These are phyloP conservation scores for Rhodomyrtus tomentosa DNA, from an alignment of 345 rosid species.

Conservation along the genomic window DNA sequence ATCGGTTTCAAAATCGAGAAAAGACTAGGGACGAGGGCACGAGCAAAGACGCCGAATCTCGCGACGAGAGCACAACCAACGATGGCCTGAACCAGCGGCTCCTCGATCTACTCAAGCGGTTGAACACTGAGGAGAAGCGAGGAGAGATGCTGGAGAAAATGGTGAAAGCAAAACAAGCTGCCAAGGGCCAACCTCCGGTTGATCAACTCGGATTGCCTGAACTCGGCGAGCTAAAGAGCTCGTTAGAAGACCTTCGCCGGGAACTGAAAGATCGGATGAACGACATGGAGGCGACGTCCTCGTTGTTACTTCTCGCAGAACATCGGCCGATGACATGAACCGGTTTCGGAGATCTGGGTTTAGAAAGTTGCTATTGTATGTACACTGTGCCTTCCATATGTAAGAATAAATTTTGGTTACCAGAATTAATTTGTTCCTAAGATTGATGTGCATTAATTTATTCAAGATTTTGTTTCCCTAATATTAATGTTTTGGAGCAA, in stretches of 20 bases:
- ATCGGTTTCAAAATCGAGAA: constrained; percentile 18
- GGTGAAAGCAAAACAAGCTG: constrained; percentile 11
- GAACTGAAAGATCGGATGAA: constrained; percentile 7
- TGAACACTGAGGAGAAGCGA: constrained; percentile 22
- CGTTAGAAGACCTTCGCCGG: constrained; percentile 11
- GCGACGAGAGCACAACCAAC: background rate
- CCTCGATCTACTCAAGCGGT: constrained; percentile 8
- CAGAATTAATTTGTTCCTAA: background rate
- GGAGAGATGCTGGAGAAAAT: constrained; percentile 12
- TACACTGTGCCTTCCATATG: background rate
- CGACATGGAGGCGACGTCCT: constrained; percentile 26
- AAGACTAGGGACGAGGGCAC: background rate
- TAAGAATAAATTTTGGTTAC: background rate
- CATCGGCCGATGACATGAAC: background rate
- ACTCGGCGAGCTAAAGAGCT: constrained; percentile 11
- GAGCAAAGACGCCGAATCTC: background rate
- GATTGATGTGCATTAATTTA: background rate
- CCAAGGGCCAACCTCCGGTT: background rate
- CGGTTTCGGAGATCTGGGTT: background rate
- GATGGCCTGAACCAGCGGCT: constrained; percentile 4
- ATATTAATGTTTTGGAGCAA: background rate
- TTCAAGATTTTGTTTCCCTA: background rate
- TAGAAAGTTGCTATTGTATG: background rate
- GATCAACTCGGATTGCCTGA: constrained; percentile 5
- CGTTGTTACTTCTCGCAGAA: constrained; percentile 17